These are phyloP conservation scores for Candida parachauliodes DNA, from an alignment of 805 yeast species.

Conservation along the genomic window DNA sequence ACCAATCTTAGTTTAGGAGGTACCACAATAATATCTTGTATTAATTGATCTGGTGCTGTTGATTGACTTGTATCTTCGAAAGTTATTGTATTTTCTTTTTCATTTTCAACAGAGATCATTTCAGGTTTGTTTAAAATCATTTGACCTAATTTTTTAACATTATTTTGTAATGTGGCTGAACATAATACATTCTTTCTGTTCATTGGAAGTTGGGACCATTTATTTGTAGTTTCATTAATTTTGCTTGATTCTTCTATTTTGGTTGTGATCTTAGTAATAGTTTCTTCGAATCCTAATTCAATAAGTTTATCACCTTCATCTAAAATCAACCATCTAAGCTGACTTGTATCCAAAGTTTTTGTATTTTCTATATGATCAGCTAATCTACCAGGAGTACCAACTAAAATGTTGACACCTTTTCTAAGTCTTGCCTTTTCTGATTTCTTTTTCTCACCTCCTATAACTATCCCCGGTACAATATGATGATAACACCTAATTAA, in stretches of 20 bases:
- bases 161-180: slow-evolving; percentile 88
- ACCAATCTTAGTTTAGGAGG: slow-evolving; percentile 92
- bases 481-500: slow-evolving; percentile 75
- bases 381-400: slow-evolving; percentile 95
- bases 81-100: slow-evolving; percentile 7
- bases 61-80: slow-evolving; percentile 9
- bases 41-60: slow-evolving; percentile 85
- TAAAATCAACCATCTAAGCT: slow-evolving; percentile 80
- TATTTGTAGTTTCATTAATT: slow-evolving; percentile 30
- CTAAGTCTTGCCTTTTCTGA: slow-evolving; percentile 93
- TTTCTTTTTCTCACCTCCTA: slow-evolving; percentile 98
- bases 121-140: slow-evolving; percentile 72
- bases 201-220: slow-evolving; percentile 59
- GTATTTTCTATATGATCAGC: slow-evolving; percentile 95
- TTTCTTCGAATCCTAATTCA: slow-evolving; percentile 96
- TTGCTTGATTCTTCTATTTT: slow-evolving; percentile 47
- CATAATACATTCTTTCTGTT: slow-evolving; percentile 78
- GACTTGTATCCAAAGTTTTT: slow-evolving; percentile 61
- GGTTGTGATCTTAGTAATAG: slow-evolving; percentile 70
- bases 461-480: slow-evolving; percentile 92
- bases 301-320: slow-evolving; percentile 97
- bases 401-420: slow-evolving; percentile 93
- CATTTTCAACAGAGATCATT: slow-evolving; percentile 47
- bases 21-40: slow-evolving; percentile 75
- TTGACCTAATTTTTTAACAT: slow-evolving; percentile 77